Evolutionary conservation across 2,329 filamentous ascomycete genomes (phyloP), one percentile per base, ranked within the genome.

Genomic region (Phaeosphaeriaceae sp.): DNA sequence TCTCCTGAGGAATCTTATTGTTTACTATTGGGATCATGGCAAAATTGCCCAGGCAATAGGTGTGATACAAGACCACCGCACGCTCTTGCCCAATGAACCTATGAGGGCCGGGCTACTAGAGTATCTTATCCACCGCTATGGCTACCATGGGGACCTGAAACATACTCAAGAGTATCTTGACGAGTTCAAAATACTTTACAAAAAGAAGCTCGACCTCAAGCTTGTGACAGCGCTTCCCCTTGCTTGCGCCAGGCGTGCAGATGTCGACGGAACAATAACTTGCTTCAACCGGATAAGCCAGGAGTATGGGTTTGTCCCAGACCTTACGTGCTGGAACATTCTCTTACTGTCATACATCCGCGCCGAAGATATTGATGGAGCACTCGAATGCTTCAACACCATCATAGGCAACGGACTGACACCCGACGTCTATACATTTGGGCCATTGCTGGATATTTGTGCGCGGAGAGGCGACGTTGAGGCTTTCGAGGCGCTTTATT

Each of bases 401-500:
- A 83, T 95, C 72, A 57, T 85, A 3, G 62, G 82, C 65, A 67
- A 74, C 60, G 69, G 79, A 59, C 31, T 86, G 3, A 68, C 76
- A 21, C 89, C 91, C 0, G 86, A 91, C 72, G 69, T 79, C 0
- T 83, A 86, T 66, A 91, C 89, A 0, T 92, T 92, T 67, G 87
- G 85, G 2, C 90, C 89, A 5, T 79, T 96, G 61, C 91, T 97
- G 85, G 84, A 86, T 22, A 82, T 96, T 68, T 86, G 87, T 51
- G 88, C 89, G 17, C 83, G 82, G 15, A 84, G 87, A 65, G 93
- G 93, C 21, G 93, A 97, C 71, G 78, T 93, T 1, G 85, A 89
- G 21, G 85, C 85, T 52, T 88, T 91, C 1, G 80, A 89, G 22
- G 82, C 88, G 21, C 76, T 96, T 17, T 87, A 91, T 65, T 81